Percentiles rank a stretch among this genome's conserved stretches.
Evolutionary conservation across 768 basidiomycete species (phyloP).

Genomic region (Cyathus striatus): DNA sequence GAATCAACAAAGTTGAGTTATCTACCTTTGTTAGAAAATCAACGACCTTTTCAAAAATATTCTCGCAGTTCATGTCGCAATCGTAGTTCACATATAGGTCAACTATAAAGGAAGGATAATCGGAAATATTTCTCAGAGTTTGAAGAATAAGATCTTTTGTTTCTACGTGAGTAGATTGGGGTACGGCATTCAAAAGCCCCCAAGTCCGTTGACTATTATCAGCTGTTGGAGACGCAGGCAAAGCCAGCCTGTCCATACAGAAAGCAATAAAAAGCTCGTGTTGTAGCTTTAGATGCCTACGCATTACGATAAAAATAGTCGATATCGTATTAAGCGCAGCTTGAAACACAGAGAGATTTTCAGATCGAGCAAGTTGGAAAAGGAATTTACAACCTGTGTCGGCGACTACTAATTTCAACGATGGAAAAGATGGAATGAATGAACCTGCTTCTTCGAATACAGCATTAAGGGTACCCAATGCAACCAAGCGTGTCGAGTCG

Average conservation of each 20-base stretch:
- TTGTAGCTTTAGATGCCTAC: slow-evolving; percentile 83
- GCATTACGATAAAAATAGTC: slow-evolving; percentile 85
- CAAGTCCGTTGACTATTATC: slow-evolving; percentile 25
- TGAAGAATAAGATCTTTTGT: slow-evolving; percentile 89
- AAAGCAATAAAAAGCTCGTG: slow-evolving; percentile 94
- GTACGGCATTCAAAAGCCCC: slow-evolving; percentile 52
- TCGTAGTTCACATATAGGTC: slow-evolving; percentile 96
- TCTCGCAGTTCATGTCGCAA: slow-evolving; percentile 95
- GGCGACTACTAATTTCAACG: slow-evolving; percentile 68
- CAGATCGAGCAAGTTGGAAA: slow-evolving; percentile 93
- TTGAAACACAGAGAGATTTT: slow-evolving; percentile 75
- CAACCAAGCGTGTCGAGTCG: slow-evolving; percentile 88
- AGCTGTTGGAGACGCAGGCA: slow-evolving; percentile 31
- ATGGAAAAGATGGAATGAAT: slow-evolving; percentile 71
- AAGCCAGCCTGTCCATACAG: slow-evolving; percentile 84
- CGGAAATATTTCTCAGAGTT: slow-evolving; percentile 74
- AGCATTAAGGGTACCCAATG: slow-evolving; percentile 81
- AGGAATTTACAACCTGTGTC: slow-evolving; percentile 95
- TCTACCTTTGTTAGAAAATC: slow-evolving; percentile 83
- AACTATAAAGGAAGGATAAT: slow-evolving; percentile 89
- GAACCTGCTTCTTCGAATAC: slow-evolving; percentile 83
- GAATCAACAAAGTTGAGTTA: no score
- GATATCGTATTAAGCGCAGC: slow-evolving; percentile 80
- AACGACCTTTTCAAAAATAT: slow-evolving; percentile 85
- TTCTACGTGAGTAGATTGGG: slow-evolving; percentile 81